Base-by-base conservation (phyloP, 1,284 basidiomycete genomes). In the Tranzscheliella williamsii region DNA sequence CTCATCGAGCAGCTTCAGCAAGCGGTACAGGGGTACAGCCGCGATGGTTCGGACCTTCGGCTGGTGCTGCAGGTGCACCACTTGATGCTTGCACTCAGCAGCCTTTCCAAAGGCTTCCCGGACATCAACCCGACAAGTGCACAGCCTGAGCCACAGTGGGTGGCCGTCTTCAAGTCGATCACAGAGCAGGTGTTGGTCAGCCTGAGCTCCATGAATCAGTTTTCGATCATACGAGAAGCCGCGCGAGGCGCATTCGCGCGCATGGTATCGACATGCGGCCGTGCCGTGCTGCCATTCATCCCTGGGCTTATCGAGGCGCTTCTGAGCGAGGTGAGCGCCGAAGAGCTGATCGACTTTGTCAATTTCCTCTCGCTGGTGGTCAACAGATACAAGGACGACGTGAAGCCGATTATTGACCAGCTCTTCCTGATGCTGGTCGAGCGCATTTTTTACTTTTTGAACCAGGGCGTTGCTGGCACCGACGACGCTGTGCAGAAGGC, bases 61-160 rank as follows among this genome's bases (percentile, higher is more conserved):
- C 84, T 88, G 5, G 86, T 96, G 62, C 82, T 97, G 36, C 87
- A 87, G 75, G 86, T 92, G n/a, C 95, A 98, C 73, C 94, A 98
- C 79, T 84, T 89, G 63, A 89, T 98, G 73, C 89, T 96, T 84
- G 94, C 93, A 1, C 82, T 97, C 12, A 93, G 93, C 15, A 91
- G 90, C 71, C 85, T 98, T 43, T 90, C 92, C 37, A 96, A 97
- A 80, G 96, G 96, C 7, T 98, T 98, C 81, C 95, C 95, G 0
- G 79, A 80, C 30, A 44, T 78, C 53, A 65, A 66, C 38, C 52
- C 63, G 17, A 55, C 34, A 33, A 63, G 63, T 30, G 38, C 60
- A 1, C 86, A 87, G 62, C 83, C 86, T n/a, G 80, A 86, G 17
- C 88, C 91, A 3, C 86, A 87, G 0, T 84, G 83, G 78, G 79